phyloP scores from a whole-genome alignment of 441 rosid species.

The Pelargonium australe region DNA sequence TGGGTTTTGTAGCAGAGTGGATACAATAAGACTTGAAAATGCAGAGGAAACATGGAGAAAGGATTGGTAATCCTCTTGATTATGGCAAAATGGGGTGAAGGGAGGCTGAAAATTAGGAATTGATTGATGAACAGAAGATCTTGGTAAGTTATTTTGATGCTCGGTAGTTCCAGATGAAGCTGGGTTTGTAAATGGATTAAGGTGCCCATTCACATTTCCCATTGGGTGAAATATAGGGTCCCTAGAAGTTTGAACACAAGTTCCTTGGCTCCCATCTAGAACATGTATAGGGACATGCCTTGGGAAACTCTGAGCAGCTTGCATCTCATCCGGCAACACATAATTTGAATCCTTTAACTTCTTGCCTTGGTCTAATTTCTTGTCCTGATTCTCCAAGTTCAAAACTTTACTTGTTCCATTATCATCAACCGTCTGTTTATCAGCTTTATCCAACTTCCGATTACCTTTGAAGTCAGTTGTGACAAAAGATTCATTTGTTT shows the following conservation, averaged over 20 bases:
- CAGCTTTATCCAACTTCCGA: conserved; percentile 33
- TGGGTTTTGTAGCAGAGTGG: conserved; percentile 81
- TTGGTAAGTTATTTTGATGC: conserved; percentile 33
- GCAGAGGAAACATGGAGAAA: conserved; percentile 66
- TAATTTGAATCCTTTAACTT: conserved; percentile 27
- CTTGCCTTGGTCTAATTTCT: conserved; percentile 33
- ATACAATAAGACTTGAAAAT: conserved; percentile 68
- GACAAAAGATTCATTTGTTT: conserved; percentile 26
- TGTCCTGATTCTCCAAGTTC: conserved; percentile 35
- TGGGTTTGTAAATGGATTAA: conserved; percentile 39
- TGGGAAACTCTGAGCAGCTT: conserved; percentile 53
- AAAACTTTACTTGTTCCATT: conserved; percentile 43
- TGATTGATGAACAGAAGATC: conserved; percentile 37
- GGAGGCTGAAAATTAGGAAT: conserved; percentile 52
- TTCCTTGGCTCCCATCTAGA: conserved; percentile 48
- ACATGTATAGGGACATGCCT: conserved; percentile 57
- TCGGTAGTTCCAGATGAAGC: conserved; percentile 54
- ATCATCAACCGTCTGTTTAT: conserved; percentile 40
- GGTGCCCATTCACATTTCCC: conserved; percentile 43
- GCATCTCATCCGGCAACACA: conserved; percentile 37
- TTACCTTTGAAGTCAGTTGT: conserved; percentile 29
- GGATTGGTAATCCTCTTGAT: conserved; percentile 62
- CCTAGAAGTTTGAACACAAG: conserved; percentile 39
- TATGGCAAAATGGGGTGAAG: conserved; percentile 35
- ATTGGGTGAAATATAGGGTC: conserved; percentile 45